phyloP scores from a whole-genome alignment of 1,139 yeast genomes.

The Diutina rugosa region DNA sequence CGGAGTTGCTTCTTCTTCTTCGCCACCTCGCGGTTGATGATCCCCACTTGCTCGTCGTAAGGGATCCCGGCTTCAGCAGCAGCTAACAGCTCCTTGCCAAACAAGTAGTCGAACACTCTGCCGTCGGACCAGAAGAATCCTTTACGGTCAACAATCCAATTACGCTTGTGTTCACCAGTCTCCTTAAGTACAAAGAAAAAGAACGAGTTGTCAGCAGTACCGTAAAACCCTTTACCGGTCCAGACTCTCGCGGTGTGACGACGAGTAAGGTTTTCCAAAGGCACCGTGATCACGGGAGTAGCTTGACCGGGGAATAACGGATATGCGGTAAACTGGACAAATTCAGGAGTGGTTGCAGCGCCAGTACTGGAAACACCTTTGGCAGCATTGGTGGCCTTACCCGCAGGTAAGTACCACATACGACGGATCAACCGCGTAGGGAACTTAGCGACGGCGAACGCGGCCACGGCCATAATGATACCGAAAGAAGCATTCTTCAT shows the following conservation, averaged over 20 bases:
- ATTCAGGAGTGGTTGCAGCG: constrained; percentile 21
- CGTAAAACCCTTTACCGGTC: constrained; percentile 81
- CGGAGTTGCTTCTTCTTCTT: constrained; percentile 26
- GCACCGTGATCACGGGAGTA: constrained; percentile 62
- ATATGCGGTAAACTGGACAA: constrained; percentile 56
- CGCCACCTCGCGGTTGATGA: constrained; percentile 24
- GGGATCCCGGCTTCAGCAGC: constrained; percentile 69
- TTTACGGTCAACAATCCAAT: constrained; percentile 68
- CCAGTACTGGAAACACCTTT: constrained; percentile 8
- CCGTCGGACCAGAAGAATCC: constrained; percentile 93
- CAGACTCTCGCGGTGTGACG: constrained; percentile 57
- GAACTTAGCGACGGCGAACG: constrained; percentile 32
- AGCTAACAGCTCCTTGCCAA: constrained; percentile 66
- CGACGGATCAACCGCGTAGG: constrained; percentile 66
- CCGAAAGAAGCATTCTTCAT: constrained; percentile 22
- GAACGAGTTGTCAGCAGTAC: constrained; percentile 63
- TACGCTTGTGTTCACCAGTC: constrained; percentile 23
- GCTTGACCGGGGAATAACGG: constrained; percentile 67
- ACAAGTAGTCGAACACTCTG: constrained; percentile 63
- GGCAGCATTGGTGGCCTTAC: background rate
- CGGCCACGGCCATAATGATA: constrained; percentile 24
- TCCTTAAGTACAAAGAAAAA: constrained; percentile 67
- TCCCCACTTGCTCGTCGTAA: constrained; percentile 43
- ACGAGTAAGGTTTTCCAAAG: constrained; percentile 41
- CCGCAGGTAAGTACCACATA: constrained; percentile 57